Evolutionary conservation across 225 moss, liverwort and hornwort genomes (phyloP), one percentile per base, ranked within the genome.

Genomic region (Bryoerythrophyllum caledonicum): DNA sequence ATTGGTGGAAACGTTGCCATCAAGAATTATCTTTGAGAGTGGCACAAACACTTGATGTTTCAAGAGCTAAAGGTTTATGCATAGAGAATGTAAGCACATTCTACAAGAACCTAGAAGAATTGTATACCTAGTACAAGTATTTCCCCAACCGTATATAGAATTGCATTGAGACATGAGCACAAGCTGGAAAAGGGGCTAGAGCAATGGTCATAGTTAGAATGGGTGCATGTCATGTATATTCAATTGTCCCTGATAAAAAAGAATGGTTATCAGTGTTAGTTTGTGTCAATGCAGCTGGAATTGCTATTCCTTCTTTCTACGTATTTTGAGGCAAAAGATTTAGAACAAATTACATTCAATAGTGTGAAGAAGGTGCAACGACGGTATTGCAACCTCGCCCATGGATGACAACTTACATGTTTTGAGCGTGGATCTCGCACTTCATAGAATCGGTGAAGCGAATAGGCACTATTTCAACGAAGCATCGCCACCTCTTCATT

Each of bases 31-130:
- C 1, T 9, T 7, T n/a, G 0, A 62, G 1, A 35, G 35, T n/a
- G 3, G 0, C 1, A 19, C 17, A 62, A 35, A 1, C 0, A 1
- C 20, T 35, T 0, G 10, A 62, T 19, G 35, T 19, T 1, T 24
- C 10, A 17, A 7, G 20, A 61, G 3, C 34, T 7, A 35, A 3
- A 19, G 20, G 0, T 8, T 30, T 49, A 14, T 49, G 49, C 1
- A 3, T 0, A 16, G 16, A 49, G 19, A 49, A 49, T 19, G 3
- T 49, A 0, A 38, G 1, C 17, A 19, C 14, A 4, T 49, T 49
- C 49, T 17, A 49, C 1, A 1, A 49, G 4, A 38, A 38, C 9
- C 8, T 10, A 8, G 10, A 8, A 8, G 10, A 38, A 8, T 8
- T 38, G 38, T 38, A 8, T 2, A 8, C 1, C 10, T 38, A 2